phyloP scores from a whole-genome alignment of 768 basidiomycete species.

The Agaricus bisporus region DNA sequence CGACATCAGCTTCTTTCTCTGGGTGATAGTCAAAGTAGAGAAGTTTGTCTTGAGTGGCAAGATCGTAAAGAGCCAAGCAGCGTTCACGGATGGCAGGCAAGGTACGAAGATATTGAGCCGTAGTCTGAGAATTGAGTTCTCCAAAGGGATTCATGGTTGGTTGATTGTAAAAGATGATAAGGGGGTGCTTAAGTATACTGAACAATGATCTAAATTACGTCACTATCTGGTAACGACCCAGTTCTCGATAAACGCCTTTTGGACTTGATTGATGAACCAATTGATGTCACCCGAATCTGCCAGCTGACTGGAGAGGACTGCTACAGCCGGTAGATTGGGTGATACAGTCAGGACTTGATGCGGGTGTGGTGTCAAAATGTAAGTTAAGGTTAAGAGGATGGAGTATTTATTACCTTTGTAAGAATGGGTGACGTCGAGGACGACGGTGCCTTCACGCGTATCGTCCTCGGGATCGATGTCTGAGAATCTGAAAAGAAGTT shows the following conservation, averaged over 20 bases:
- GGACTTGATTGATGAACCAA: conserved; percentile 61
- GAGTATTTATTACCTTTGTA: conserved; percentile 73
- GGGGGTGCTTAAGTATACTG: too few relatives aligned
- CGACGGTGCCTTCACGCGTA: conserved; percentile 63
- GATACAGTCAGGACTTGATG: conserved; percentile 73
- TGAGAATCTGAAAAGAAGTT: conserved; percentile 69
- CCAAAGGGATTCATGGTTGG: conserved; percentile 5
- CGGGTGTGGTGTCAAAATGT: background rate
- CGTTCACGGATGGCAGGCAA: conserved; percentile 88
- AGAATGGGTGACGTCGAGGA: conserved; percentile 63
- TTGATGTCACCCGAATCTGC: conserved; percentile 68
- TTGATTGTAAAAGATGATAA: too few relatives aligned
- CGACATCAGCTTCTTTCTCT: conserved; percentile 62
- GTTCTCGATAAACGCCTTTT: background rate
- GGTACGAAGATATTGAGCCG: conserved; percentile 70
- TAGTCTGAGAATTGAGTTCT: conserved; percentile 13
- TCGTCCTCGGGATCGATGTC: conserved; percentile 53
- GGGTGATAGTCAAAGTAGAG: conserved; percentile 86
- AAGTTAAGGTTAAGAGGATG: background rate
- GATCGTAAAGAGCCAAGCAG: conserved; percentile 70
- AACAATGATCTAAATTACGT: too few relatives aligned
- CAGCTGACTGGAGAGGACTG: conserved; percentile 62
- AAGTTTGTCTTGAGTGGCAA: conserved; percentile 69
- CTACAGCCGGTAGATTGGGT: conserved; percentile 61
- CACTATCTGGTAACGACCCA: background rate